Evolutionary conservation across 345 rosid species (phyloP).

Genomic region (Rhodamnia argentea): DNA sequence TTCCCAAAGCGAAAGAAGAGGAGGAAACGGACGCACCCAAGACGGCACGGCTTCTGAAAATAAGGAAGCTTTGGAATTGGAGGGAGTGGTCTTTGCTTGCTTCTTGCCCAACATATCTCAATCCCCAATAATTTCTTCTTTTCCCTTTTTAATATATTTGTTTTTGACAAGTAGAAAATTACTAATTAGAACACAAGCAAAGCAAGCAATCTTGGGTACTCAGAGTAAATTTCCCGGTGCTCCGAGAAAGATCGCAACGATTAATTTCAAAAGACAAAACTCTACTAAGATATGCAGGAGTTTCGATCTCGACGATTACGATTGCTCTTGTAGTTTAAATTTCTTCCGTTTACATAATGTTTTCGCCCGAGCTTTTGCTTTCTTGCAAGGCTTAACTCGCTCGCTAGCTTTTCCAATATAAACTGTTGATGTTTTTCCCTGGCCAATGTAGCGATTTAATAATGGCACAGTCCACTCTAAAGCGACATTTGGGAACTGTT

Average conservation of each 20-base stretch:
- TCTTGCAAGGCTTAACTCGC: background rate
- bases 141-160: background rate
- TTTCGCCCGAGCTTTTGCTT: background rate
- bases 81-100: conserved; percentile 1
- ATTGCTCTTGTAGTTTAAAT: background rate
- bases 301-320: background rate
- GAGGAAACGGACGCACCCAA: conserved; percentile 22
- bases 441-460: background rate
- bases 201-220: background rate
- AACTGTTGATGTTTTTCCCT: background rate
- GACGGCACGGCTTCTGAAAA: conserved; percentile 68
- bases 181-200: background rate
- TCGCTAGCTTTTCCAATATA: background rate
- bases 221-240: too few relatives aligned
- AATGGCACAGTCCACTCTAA: background rate
- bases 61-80: conserved; percentile 17
- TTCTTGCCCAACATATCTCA: conserved; percentile 16
- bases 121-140: conserved; percentile 9
- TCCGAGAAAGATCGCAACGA: background rate
- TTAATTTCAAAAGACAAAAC: background rate
- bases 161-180: background rate
- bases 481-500: background rate
- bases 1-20: background rate
- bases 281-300: background rate
- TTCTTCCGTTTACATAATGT: background rate